Evolutionary conservation across 2,329 filamentous ascomycete genomes (phyloP), one percentile per base, ranked within the genome.

Genomic region (Fusarium scirpi): DNA sequence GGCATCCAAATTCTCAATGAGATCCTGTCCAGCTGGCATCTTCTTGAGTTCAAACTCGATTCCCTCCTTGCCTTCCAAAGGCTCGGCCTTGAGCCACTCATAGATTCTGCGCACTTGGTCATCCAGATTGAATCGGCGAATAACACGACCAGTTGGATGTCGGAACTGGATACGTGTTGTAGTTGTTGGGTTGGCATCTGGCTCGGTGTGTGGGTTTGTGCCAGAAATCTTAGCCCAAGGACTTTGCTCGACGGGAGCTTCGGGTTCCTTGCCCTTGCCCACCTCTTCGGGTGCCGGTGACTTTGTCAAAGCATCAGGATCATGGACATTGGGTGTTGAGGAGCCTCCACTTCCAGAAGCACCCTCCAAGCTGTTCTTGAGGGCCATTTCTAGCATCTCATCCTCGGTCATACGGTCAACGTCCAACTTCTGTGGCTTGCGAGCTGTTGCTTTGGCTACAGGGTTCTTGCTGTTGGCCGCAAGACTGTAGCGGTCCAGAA

Each of bases 401-500:
- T 98, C 94, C 78, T 99, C 96, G 0, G 94, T 97, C 91, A 99
- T 95, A 41, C 92, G 90, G 62, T 92, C 92, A 3, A 98, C 88
- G 70, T 95, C 93, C 58, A 92, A 85, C 54, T 88, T 85, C 77
- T 91, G 91, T 47, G 88, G 84, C 59, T 86, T 86, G 76, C 94
- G 92, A 5, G 90, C 86, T 30, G 77, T 74, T 18, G 79, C 58
- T 78, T 90, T 92, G 25, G 94, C 91, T 7, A 99, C 94, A 0
- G 96, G 96, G 77, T 99, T 99, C 82, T 97, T 97, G 78, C 92
- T 95, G 76, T 93, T 91, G 46, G 89, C 89, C 30, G 92, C 93
- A 53, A 99, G 85, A 77, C 94, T 98, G 82, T 98, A 99, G 25
- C 96, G 90, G 78, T 98, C 96, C n/a, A 99, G 87, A 75, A 99